These are phyloP conservation scores for Globisporangium paddicum DNA, from an alignment of 352 stramenopile species.

Conservation along the genomic window DNA sequence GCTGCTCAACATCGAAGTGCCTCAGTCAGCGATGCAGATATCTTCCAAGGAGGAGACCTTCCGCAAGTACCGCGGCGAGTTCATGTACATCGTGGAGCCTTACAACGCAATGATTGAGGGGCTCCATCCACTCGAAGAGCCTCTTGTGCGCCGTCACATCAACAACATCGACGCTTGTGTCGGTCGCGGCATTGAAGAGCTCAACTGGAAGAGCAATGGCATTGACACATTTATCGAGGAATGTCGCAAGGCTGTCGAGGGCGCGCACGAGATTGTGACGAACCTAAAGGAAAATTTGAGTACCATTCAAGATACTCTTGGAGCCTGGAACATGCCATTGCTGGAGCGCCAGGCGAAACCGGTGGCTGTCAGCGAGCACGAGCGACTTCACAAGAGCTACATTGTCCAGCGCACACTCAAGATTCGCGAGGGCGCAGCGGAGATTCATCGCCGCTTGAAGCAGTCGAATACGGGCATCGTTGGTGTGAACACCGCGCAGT, in stretches of 20 bases:
- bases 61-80: slow-evolving; percentile 93
- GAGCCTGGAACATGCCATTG: slow-evolving; percentile 91
- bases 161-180: slow-evolving; percentile 95
- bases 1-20: slow-evolving; percentile 93
- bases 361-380: slow-evolving; percentile 94
- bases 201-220: slow-evolving; percentile 96
- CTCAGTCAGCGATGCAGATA: slow-evolving; percentile 93
- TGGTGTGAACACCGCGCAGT: slow-evolving; percentile 93
- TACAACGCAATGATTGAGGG: slow-evolving; percentile 97
- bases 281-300: slow-evolving; percentile 97
- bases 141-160: slow-evolving; percentile 93
- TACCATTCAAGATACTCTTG: slow-evolving; percentile 92
- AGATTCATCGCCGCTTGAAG: slow-evolving; percentile 95
- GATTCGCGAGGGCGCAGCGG: slow-evolving; percentile 93
- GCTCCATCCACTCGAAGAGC: slow-evolving; percentile 96
- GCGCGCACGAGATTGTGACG: slow-evolving; percentile 92
- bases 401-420: slow-evolving; percentile 91
- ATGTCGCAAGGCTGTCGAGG: slow-evolving; percentile 75
- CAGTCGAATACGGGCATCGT: slow-evolving; percentile 95
- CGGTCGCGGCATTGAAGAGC: slow-evolving; percentile 89
- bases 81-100: slow-evolving; percentile 97
- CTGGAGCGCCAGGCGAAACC: slow-evolving; percentile 95
- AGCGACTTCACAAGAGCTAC: slow-evolving; percentile 93
- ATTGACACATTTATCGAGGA: slow-evolving; percentile 95
- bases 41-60: slow-evolving; percentile 95